Evolutionary conservation across 768 basidiomycete genomes (phyloP), one percentile per base, ranked within the genome.

Genomic region (Lactarius hatsudake): DNA sequence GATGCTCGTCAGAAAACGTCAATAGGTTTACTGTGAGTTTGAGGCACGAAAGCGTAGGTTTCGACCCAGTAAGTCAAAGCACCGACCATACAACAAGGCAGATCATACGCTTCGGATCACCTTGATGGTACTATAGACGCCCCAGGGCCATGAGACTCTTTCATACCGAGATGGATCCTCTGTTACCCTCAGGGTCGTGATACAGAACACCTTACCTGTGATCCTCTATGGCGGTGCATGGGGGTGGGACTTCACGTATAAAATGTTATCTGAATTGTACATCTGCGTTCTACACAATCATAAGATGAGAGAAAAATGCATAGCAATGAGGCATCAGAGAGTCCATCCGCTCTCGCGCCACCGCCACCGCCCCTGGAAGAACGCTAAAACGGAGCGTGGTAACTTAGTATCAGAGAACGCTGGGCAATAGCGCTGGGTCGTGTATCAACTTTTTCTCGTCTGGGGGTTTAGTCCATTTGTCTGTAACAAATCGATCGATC

Each of bases 401-500:
- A 45, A 5, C 2, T 69, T 12, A 28, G 30, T 18, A 15, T 75
- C 61, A 78, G 40, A 79, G 64, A 12, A 79, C 78, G 64, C 76
- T 77, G 1, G 77, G 77, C 5, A 79, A 73, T 26, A 72, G 62
- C 26, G 62, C 64, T 9, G 66, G 71, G 54, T 78, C 76, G 55
- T 71, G 62, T 30, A 73, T 73, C 34, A 76, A 64, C 59, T 71
- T 69, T 30, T 73, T 73, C 38, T 76, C 74, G 58, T 79, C 77
- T 5, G 74, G 67, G 3, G 79, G 78, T 36, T 74, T 76, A 1
- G 79, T 76, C 79, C 79, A 80, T 69, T 79, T 80, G 61, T 80
- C 78, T 78, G 28, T 48, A 40, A 40, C n/a, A 6, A 40, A 53
- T 12, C 36, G 36, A 38, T 6, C 54, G 36, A 60, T 54, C 26